A percentile compares a stretch with the other conserved stretches of the same genome.
Evolutionary conservation across 2,329 filamentous ascomycete genomes (phyloP).

Genomic region (Aspergillus phoenicis): DNA sequence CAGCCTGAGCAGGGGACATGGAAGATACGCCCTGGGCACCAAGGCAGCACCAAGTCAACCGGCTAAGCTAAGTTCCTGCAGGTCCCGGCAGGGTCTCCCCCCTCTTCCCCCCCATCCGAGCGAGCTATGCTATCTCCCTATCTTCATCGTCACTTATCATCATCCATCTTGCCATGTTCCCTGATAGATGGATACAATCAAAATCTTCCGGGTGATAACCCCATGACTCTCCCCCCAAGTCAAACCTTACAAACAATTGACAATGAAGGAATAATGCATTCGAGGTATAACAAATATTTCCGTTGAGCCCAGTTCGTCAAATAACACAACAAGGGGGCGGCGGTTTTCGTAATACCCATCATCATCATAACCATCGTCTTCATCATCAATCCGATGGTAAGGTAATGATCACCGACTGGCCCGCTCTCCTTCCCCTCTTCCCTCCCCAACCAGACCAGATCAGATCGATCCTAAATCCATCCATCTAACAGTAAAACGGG

Average conservation of each 20-base stretch:
- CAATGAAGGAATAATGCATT: conserved; percentile 3
- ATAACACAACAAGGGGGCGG: no score
- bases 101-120: conserved; percentile 11
- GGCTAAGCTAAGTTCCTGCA: conserved; percentile 26
- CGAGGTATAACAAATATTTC: not conserved
- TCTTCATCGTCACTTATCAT: not conserved
- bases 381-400: no score
- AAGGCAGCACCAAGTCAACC: conserved; percentile 14
- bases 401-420: not conserved
- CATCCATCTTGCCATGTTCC: not conserved
- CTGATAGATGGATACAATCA: not conserved
- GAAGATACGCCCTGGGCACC: conserved; percentile 9
- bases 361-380: no score
- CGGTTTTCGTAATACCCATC: no score
- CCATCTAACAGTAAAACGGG: not conserved
- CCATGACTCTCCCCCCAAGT: not conserved
- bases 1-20: not conserved
- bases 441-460: not conserved
- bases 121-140: conserved; percentile 1
- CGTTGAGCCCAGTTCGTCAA: no score
- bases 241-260: not conserved
- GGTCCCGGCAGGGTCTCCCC: conserved; percentile 22
- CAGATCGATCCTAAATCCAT: conserved; percentile 7
- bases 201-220: not conserved
- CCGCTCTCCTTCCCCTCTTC: not conserved